Evolutionary conservation across 352 stramenopile genomes (phyloP).

Genomic region (Phytophthora boehmeriae): DNA sequence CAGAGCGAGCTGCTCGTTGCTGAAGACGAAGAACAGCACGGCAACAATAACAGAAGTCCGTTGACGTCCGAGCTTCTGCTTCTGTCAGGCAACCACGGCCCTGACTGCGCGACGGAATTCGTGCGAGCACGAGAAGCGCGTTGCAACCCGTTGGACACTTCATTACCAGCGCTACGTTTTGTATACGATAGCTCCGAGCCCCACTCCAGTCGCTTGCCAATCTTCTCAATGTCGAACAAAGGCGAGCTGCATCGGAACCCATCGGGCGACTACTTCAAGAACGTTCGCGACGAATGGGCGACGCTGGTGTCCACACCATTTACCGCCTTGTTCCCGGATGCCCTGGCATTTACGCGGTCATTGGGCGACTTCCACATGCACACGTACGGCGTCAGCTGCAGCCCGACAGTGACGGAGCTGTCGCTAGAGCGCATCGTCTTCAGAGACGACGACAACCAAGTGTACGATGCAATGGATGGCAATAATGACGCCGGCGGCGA

Average conservation of each 20-base stretch:
- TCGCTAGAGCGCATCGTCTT: slow-evolving; percentile 45
- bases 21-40: slow-evolving; percentile 11
- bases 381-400: slow-evolving; percentile 73
- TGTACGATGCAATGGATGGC: slow-evolving; percentile 10
- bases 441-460: slow-evolving; percentile 32
- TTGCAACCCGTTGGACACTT: slow-evolving; percentile 26
- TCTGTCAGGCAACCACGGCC: slow-evolving; percentile 83
- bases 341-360: slow-evolving; percentile 88
- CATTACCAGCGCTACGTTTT: slow-evolving; percentile 75
- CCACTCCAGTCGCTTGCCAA: slow-evolving; percentile 36
- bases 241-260: slow-evolving; percentile 46
- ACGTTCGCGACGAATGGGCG: slow-evolving; percentile 92
- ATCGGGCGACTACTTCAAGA: slow-evolving; percentile 87
- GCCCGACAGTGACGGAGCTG: slow-evolving; percentile 65
- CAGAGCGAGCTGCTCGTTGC: slow-evolving; percentile 22
- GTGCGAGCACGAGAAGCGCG: slow-evolving; percentile 51
- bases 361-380: slow-evolving; percentile 91
- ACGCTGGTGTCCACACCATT: slow-evolving; percentile 79
- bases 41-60: slow-evolving; percentile 23
- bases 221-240: slow-evolving; percentile 44
- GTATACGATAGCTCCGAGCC: slow-evolving; percentile 75
- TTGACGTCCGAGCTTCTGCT: slow-evolving; percentile 40
- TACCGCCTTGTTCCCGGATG: slow-evolving; percentile 72
- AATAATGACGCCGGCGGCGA: slow-evolving; percentile 18
- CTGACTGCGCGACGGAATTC: slow-evolving; percentile 82